Base-by-base conservation (phyloP, 2,329 filamentous ascomycete species). In the Pleomassaria siparia region DNA sequence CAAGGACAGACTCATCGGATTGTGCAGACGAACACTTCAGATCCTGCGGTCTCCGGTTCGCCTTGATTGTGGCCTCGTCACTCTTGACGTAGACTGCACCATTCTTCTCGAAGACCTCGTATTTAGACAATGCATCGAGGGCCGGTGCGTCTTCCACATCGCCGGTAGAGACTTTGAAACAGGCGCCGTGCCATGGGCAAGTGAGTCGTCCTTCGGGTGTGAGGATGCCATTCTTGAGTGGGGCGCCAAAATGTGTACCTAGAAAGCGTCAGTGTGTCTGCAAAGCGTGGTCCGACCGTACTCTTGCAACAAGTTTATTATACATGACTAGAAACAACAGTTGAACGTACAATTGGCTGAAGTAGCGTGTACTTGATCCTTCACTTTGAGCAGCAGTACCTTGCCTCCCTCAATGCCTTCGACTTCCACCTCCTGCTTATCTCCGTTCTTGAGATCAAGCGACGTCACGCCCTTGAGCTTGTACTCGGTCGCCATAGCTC, bases 131-230 rank as follows among this genome's bases (percentile, higher is more conserved):
- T n/a, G 88, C 80, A 63, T 97, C 90, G 21, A 95, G 82, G 2
- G 89, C 94, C 0, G 94, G 94, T 0, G 92, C 91, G 66, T 97
- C 90, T 74, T 99, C 94, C 49, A 97, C 88, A 62, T 99, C 94
- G 44, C 94, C 94, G 5, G 88, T 95, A 46, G 81, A 80, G 54
- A 89, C 84, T 54, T 90, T 94, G 76, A 96, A 99, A 77, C 94
- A 99, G 47, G 94, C 94, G 76, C 92, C 92, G 69, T 97, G 92
- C 94, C 94, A 97, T 3, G 92, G 91, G 70, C 94, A 99, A 6
- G 89, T 96, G 53, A 99, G 73, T 42, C 90, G 81, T 4, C 94
- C 94, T 58, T 88, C 85, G 2, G 83, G 82, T 7, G 89, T 89
- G 54, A 99, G 74, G 7, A 97, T 85, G 44, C 94, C 94, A 58